Conservation (phyloP, 345 rosid species). For the Toxicodendron radicans region DNA sequence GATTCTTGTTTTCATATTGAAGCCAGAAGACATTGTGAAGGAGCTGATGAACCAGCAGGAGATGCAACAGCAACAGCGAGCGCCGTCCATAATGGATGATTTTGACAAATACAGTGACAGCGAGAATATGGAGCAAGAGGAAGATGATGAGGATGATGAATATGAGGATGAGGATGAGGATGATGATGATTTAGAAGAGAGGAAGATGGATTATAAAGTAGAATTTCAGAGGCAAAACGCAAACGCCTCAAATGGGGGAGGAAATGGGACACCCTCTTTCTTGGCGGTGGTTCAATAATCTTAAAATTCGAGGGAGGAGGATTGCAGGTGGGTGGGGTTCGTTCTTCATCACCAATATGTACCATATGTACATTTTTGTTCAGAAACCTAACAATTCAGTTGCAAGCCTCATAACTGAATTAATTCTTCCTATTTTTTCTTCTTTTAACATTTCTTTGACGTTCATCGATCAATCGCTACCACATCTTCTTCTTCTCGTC, state of each 20-base stretch:
- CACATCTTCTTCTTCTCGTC: no score
- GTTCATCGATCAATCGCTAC: no score
- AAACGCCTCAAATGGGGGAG: conserved; percentile 52
- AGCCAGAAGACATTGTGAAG: conserved; percentile 84
- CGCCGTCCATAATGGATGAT: conserved; percentile 40
- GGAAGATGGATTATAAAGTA: conserved; percentile 56
- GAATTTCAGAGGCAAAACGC: conserved; percentile 49
- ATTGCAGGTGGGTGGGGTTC: background rate
- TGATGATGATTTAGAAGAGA: conserved; percentile 43
- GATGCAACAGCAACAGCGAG: conserved; percentile 25
- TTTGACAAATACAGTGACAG: conserved; percentile 41
- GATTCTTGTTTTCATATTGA: conserved; percentile 51
- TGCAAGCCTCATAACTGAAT: conserved; percentile 19
- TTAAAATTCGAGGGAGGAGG: background rate
- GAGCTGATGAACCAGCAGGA: conserved; percentile 49
- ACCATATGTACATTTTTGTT: conserved; percentile 42
- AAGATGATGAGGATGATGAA: conserved; percentile 33
- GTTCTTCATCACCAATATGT: conserved; percentile 18
- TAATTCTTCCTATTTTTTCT: conserved; percentile 24
- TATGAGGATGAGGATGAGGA: conserved; percentile 21
- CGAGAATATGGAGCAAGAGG: conserved; percentile 30
- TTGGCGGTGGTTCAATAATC: conserved; percentile 59
- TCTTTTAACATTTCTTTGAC: background rate
- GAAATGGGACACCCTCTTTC: conserved; percentile 54
- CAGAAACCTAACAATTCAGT: conserved; percentile 34